Percentiles rank a stretch among this genome's conserved stretches.
Conservation (phyloP, 2,329 filamentous ascomycete species). For the Talaromyces sp. region DNA sequence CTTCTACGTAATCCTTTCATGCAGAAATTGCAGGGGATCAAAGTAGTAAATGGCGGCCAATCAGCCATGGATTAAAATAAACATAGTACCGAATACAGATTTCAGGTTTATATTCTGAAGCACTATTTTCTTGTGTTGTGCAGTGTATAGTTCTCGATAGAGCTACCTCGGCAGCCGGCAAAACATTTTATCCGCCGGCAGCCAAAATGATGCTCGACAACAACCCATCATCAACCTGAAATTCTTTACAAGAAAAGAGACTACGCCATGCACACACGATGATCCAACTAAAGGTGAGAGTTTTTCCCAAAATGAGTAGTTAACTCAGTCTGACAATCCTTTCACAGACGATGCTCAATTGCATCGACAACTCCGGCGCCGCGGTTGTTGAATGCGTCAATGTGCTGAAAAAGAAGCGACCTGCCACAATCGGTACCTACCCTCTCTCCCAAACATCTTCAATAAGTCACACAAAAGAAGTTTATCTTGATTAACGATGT, state of each 20-base stretch:
- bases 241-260: conserved; percentile 10
- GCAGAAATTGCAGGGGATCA: not conserved
- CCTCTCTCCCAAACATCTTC: not conserved
- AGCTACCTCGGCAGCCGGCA: not conserved
- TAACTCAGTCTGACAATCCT: not conserved
- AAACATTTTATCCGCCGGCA: not conserved
- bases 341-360: conserved; percentile 90
- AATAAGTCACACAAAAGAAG: not conserved
- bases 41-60: not conserved
- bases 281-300: conserved; percentile 76
- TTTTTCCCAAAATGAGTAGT: not conserved
- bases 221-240: not conserved
- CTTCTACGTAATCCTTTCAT: not conserved
- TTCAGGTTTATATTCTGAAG: not conserved
- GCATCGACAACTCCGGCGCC: conserved; percentile 99
- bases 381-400: conserved; percentile 95
- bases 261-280: conserved; percentile 52
- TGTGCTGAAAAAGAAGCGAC: conserved; percentile 81
- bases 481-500: not conserved
- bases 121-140: no score
- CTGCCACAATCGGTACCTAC: conserved; percentile 73
- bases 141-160: not conserved
- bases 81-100: not conserved
- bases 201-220: not conserved
- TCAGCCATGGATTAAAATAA: not conserved